Evolutionary conservation across 176 grass and related monocot species (phyloP), one percentile per base, ranked within the genome.

Genomic region (Raddia guianensis): DNA sequence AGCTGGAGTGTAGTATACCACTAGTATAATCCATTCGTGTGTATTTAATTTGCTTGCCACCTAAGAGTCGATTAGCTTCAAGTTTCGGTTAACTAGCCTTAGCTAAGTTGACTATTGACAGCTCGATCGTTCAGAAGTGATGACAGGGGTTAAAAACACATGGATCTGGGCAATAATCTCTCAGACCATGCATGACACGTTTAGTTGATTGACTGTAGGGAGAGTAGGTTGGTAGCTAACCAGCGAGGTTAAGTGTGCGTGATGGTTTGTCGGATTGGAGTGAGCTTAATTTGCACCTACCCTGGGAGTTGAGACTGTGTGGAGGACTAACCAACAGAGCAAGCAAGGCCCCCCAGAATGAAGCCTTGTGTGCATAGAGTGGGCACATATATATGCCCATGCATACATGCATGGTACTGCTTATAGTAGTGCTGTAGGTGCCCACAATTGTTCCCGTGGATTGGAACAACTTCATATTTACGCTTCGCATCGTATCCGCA

Each of bases 381-480:
- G 63, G 34, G 20, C 48, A 79, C 6, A 6, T 44, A 19, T 12
- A 63, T 68, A 5, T 19, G 3, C 69, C 15, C 20, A 72, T 63
- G 13, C 7, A 44, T 35, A 57, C 51, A 61, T 70, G 15, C 54
- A 50, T 18, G 27, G 15, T 70, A 33, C 45, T 70, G 45, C 45
- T 1, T 3, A 13, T 3, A 48, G 71, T 19, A 6, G 1, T 67
- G 76, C 16, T 40, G 46, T 21, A 27, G 21, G 16, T 18, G 15
- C 46, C 19, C 4, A 32, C 32, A 7, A 63, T 16, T 43, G 47
- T 72, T 45, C 64, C 12, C 48, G 7, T 43, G 70, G 33, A 85
- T 54, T 46, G 52, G 16, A 67, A 35, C 72, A 76, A 5, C 76
- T 86, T 85, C 74, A 70, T 37, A 57, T 83, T 70, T 47, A 80